Conservation (phyloP, 2,329 filamentous ascomycete species). For the Trichoderma harzianum region DNA sequence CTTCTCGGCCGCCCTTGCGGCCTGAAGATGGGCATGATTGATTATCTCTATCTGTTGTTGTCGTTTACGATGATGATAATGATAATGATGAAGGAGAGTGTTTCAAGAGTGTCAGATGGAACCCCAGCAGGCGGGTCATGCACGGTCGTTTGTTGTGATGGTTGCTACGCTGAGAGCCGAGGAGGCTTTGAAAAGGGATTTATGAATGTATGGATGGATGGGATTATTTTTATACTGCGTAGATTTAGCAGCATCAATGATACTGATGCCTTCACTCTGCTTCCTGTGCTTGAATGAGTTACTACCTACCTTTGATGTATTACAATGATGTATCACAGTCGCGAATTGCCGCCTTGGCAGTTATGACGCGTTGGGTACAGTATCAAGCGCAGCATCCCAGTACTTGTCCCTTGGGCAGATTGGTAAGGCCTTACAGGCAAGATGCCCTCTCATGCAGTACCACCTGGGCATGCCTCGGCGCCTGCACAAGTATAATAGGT, state of each 20-base stretch:
- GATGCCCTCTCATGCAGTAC: not conserved
- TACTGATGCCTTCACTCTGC: not conserved
- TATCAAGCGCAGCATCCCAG: not conserved
- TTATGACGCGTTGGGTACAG: not conserved
- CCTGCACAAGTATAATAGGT: not conserved
- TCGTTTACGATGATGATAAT: constrained; percentile 14
- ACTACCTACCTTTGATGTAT: not conserved
- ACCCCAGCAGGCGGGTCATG: not conserved
- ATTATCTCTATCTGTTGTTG: constrained; percentile 4
- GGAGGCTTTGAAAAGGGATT: not conserved
- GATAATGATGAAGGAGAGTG: constrained; percentile 10
- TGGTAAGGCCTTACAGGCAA: not conserved
- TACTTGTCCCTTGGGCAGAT: not conserved
- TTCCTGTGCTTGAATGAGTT: not conserved
- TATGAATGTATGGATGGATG: not conserved
- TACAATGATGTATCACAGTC: not conserved
- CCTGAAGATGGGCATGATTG: not conserved
- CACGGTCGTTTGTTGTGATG: not conserved
- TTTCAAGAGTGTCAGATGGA: constrained; percentile 12
- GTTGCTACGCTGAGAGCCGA: not conserved
- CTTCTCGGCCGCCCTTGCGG: not conserved
- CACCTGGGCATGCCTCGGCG: not conserved
- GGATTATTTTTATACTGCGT: not conserved
- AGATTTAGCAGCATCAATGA: not conserved
- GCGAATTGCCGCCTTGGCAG: not conserved